Evolutionary conservation across 2,329 filamentous ascomycete genomes (phyloP).

Genomic region (Zymoseptoria pseudotritici): DNA sequence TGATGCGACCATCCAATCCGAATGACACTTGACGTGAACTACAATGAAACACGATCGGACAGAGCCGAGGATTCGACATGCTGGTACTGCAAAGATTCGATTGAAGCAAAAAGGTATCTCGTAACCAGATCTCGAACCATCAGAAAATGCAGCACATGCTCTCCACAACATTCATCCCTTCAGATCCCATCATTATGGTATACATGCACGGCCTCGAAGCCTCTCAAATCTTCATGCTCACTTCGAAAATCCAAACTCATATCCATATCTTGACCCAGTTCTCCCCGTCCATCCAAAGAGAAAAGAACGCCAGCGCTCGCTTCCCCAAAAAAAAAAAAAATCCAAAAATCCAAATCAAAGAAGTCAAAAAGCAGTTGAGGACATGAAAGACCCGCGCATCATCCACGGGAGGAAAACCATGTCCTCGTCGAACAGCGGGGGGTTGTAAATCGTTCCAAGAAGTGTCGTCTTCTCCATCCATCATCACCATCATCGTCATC

Average conservation of each 20-base stretch:
- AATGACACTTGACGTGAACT: too few relatives aligned
- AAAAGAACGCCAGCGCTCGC: background rate
- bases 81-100: too few relatives aligned
- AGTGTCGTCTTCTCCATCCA: background rate
- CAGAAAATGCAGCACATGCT: too few relatives aligned
- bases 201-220: background rate
- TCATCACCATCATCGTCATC: background rate
- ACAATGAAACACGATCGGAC: too few relatives aligned
- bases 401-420: slow-evolving; percentile 1
- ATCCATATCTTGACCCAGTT: background rate
- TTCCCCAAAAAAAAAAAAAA: background rate
- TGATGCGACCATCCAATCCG: too few relatives aligned
- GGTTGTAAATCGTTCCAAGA: background rate
- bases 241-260: background rate
- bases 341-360: background rate
- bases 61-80: too few relatives aligned
- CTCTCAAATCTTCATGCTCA: background rate
- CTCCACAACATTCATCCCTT: background rate
- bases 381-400: background rate
- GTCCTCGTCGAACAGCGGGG: background rate
- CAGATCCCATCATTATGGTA: background rate
- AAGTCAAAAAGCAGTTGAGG: background rate
- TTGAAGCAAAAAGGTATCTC: too few relatives aligned
- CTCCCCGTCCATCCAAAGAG: background rate
- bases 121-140: too few relatives aligned